These are phyloP conservation scores for Lanzia echinophila DNA, from an alignment of 2,329 filamentous ascomycete species.

Conservation along the genomic window DNA sequence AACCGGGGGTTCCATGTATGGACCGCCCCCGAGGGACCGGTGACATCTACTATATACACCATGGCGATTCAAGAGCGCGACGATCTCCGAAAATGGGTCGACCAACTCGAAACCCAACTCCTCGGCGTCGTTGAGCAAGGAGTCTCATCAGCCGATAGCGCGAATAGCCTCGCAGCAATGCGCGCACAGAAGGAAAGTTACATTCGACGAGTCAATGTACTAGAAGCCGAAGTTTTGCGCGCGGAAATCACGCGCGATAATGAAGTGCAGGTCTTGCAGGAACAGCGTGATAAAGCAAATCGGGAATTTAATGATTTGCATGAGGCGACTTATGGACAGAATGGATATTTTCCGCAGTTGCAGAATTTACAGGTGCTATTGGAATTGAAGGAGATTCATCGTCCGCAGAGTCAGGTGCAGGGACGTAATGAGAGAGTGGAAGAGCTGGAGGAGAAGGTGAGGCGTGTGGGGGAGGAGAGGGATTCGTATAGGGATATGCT, in stretches of 20 bases:
- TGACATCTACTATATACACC: not conserved
- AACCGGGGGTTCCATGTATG: too few relatives aligned
- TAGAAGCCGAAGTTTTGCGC: not conserved
- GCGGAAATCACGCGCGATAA: not conserved
- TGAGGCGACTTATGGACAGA: not conserved
- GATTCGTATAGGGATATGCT: not conserved
- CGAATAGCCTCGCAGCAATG: not conserved
- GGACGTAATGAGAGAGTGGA: too few relatives aligned
- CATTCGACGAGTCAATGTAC: not conserved
- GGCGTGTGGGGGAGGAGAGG: not conserved
- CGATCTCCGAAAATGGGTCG: not conserved
- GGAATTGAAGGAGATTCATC: not conserved
- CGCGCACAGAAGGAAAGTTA: not conserved
- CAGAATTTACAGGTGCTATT: slow-evolving; percentile 3
- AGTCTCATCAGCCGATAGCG: not conserved
- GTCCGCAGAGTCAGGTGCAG: not conserved
- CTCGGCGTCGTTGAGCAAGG: not conserved
- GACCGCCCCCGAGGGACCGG: not conserved
- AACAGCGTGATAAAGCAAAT: not conserved
- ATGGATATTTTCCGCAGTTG: not conserved
- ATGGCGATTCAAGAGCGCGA: not conserved
- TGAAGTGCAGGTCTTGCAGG: not conserved
- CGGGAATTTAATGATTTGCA: not conserved
- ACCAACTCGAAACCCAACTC: not conserved
- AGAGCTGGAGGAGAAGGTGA: too few relatives aligned